phyloP scores from a whole-genome alignment of 345 rosid genomes.

The Kernera saxatilis region DNA sequence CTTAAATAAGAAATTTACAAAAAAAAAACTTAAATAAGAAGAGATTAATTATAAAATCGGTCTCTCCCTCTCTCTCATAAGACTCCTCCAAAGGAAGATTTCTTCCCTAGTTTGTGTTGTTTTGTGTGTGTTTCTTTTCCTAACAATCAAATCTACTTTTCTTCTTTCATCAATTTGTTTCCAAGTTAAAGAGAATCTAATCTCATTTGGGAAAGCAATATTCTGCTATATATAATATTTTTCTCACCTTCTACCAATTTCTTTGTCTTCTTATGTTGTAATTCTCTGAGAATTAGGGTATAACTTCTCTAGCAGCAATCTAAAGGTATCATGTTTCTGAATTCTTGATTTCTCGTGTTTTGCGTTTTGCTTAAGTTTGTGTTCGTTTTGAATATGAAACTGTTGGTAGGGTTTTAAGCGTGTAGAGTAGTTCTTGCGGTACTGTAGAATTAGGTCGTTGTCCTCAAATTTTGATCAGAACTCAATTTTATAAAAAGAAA shows the following conservation, averaged over 20 bases:
- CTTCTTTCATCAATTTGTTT: conserved; percentile 26
- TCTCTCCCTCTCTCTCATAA: neutral
- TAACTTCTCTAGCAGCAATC: neutral
- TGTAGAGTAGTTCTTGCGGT: neutral
- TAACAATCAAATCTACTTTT: conserved; percentile 20
- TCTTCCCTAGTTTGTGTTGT: neutral
- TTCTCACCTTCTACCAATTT: neutral
- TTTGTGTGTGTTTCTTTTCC: conserved; percentile 8
- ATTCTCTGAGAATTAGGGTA: neutral
- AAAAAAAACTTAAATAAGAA: neutral
- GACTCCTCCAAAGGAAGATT: conserved; percentile 15
- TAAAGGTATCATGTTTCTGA: conserved; percentile 8
- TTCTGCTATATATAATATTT: neutral
- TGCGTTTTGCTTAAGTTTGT: conserved; percentile 2
- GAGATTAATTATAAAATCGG: neutral
- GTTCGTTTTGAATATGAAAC: neutral
- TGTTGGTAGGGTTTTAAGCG: neutral
- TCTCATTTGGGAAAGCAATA: neutral
- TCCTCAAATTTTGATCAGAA: neutral
- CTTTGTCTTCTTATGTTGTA: neutral
- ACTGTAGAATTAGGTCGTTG: conserved; percentile 7
- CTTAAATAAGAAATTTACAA: neutral
- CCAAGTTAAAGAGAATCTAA: neutral
- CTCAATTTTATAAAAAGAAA: neutral
- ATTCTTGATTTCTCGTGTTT: neutral